phyloP scores from a whole-genome alignment of 129 eudicot genomes.

The Flaveria robusta region DNA sequence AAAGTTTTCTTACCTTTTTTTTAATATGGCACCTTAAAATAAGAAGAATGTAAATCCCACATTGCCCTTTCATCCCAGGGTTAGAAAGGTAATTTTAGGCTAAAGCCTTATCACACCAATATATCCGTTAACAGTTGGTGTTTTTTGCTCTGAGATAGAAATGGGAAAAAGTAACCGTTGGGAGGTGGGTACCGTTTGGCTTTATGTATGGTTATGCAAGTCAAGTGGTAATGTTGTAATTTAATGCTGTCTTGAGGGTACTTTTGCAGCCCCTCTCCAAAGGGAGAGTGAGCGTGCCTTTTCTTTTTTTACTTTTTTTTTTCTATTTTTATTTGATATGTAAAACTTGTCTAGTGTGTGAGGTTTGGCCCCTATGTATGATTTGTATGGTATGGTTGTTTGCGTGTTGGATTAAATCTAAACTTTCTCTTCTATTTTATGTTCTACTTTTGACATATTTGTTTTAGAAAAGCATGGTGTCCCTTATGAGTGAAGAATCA shows the following conservation, averaged over 20 bases:
- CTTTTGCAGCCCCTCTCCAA: conserved; percentile 76
- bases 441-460: not conserved
- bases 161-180: conserved; percentile 43
- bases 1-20: not conserved
- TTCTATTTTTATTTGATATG: not conserved
- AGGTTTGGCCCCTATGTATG: not conserved
- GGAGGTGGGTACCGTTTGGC: conserved; percentile 26
- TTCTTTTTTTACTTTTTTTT: not conserved
- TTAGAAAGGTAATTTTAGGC: conserved; percentile 29
- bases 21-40: not conserved
- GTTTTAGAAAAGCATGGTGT: not conserved
- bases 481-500: not conserved
- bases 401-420: conserved; percentile 3
- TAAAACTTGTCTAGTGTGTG: conserved; percentile 6
- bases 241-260: conserved; percentile 25
- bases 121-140: conserved; percentile 38
- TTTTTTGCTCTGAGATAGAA: conserved; percentile 27
- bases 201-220: conserved; percentile 30
- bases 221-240: conserved; percentile 40
- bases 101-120: conserved; percentile 30
- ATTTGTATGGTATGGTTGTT: too few relatives aligned
- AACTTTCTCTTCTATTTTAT: conserved; percentile 12
- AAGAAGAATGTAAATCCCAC: conserved; percentile 25
- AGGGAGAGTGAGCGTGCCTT: conserved; percentile 72
- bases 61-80: conserved; percentile 30